Evolutionary conservation across 176 grass and related monocot species (phyloP).

Genomic region (Eleusine indica): DNA sequence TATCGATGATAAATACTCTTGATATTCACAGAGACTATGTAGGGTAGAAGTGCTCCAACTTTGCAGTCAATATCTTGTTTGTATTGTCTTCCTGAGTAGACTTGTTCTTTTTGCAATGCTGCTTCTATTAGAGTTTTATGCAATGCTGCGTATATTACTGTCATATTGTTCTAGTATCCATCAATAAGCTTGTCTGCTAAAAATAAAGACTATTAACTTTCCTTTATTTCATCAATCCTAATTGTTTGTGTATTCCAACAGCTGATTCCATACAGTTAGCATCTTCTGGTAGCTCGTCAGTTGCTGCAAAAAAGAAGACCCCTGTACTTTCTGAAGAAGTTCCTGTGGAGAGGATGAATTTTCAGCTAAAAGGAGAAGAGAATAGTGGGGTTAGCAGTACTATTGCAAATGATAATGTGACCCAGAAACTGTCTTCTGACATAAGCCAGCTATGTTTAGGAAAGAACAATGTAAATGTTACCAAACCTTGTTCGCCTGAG

Average conservation of each 20-base stretch:
- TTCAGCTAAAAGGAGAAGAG: conserved; percentile 34
- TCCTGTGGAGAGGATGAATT: conserved; percentile 37
- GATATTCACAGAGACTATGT: background rate
- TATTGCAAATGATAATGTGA: conserved; percentile 33
- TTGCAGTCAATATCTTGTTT: conserved; percentile 12
- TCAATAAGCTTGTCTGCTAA: conserved; percentile 28
- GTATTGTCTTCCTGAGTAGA: conserved; percentile 17
- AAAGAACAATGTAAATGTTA: conserved; percentile 50
- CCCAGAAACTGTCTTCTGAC: conserved; percentile 49
- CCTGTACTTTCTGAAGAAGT: conserved; percentile 45
- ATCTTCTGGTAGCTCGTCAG: conserved; percentile 37
- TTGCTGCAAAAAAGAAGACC: conserved; percentile 50
- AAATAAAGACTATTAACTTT: conserved; percentile 20
- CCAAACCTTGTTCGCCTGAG: conserved; percentile 50
- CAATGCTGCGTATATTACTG: background rate
- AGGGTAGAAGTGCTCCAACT: conserved; percentile 16
- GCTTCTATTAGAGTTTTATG: background rate
- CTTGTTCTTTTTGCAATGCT: conserved; percentile 33
- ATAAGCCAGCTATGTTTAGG: conserved; percentile 53
- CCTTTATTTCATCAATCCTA: conserved; percentile 25
- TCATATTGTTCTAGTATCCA: background rate
- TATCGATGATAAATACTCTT: conserved; percentile 11
- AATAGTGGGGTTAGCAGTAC: conserved; percentile 39
- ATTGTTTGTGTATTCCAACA: conserved; percentile 47
- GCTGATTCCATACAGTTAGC: conserved; percentile 32